Evolutionary conservation across 352 stramenopile species (phyloP).

Genomic region (Globisporangium splendens): DNA sequence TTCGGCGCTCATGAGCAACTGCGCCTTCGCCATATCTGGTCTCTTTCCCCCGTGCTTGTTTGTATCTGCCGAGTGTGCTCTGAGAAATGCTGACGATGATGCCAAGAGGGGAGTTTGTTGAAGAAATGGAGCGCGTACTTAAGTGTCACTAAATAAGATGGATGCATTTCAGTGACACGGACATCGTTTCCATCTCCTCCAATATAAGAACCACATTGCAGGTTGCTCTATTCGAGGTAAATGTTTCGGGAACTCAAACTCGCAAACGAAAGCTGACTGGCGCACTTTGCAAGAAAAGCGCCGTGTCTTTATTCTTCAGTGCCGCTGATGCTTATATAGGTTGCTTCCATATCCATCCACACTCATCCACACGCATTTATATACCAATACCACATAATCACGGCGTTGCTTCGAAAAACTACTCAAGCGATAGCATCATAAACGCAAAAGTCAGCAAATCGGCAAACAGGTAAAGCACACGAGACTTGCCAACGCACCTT

Average conservation of each 20-base stretch:
- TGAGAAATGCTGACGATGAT: constrained; percentile 3
- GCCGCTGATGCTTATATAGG: constrained; percentile 11
- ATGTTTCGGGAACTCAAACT: no score
- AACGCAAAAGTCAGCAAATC: neutral
- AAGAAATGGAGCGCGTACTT: neutral
- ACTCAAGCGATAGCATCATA: neutral
- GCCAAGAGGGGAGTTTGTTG: neutral
- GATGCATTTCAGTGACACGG: no score
- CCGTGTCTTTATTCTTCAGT: neutral
- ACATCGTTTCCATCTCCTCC: no score
- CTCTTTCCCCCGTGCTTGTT: neutral
- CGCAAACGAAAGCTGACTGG: no score
- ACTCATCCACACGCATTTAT: constrained; percentile 3
- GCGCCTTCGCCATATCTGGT: constrained; percentile 53
- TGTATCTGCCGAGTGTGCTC: neutral
- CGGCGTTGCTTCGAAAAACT: constrained; percentile 17
- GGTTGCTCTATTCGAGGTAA: no score
- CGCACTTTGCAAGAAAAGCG: no score
- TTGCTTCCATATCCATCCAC: constrained; percentile 3
- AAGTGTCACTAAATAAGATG: neutral
- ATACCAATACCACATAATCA: constrained; percentile 2
- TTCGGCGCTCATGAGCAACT: constrained; percentile 54
- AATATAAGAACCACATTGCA: no score
- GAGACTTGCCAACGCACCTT: constrained; percentile 30
- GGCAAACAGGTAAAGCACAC: neutral